Conservation (phyloP, 75 land plant species). For the Pinus tabuliformis region DNA sequence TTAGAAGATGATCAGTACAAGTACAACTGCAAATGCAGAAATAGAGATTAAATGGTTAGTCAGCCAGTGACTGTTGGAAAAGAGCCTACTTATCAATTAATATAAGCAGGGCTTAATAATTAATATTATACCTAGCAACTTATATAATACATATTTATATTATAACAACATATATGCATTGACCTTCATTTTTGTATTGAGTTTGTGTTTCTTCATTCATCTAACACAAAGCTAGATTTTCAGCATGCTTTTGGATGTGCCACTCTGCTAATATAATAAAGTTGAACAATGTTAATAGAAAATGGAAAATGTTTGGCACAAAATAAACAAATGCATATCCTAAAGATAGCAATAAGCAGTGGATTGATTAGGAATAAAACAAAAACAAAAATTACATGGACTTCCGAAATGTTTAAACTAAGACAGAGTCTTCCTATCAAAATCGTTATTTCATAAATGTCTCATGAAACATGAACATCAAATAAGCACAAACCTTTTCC, state of each 20-base stretch:
- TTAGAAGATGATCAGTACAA: too few species aligned
- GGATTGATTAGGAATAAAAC: not conserved
- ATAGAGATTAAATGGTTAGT: too few species aligned
- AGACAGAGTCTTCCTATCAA: not conserved
- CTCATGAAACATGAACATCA: not conserved
- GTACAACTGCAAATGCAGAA: too few species aligned
- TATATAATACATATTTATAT: too few species aligned
- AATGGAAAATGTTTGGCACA: not conserved
- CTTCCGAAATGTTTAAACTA: not conserved
- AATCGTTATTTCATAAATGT: not conserved
- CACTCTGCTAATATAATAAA: not conserved
- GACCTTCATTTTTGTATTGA: not conserved
- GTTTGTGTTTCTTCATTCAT: not conserved
- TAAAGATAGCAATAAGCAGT: not conserved
- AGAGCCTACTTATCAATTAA: too few species aligned
- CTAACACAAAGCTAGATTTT: not conserved
- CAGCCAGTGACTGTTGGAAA: too few species aligned
- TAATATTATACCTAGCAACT: too few species aligned
- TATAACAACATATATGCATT: too few species aligned
- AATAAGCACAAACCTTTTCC: constrained; percentile 56
- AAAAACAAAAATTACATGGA: not conserved
- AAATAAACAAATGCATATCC: not conserved
- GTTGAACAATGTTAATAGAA: not conserved
- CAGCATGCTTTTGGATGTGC: not conserved
- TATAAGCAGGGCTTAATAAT: too few species aligned